Evolutionary conservation across 78 protist species (phyloP).

Genomic region (Cavenderia fasciculata): DNA sequence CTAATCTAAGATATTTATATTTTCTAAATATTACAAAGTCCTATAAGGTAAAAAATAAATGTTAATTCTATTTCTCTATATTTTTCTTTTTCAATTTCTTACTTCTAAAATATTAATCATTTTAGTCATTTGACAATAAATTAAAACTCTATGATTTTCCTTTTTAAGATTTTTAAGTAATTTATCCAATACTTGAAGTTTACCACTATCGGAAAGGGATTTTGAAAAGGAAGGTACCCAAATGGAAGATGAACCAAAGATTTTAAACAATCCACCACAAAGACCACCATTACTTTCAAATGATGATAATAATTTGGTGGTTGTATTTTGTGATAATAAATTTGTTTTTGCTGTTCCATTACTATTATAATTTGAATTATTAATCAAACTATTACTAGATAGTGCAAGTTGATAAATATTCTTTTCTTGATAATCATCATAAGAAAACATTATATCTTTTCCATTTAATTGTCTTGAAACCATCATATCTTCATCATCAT

Average conservation of each 20-base stretch:
- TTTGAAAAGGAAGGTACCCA: slow-evolving; percentile 74
- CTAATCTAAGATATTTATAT: slow-evolving; percentile 89
- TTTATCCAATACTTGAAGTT: slow-evolving; percentile 83
- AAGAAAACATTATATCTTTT: too few relatives aligned
- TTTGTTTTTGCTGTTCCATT: too few relatives aligned
- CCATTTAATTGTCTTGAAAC: too few relatives aligned
- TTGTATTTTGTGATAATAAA: too few relatives aligned
- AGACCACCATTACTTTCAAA: slow-evolving; percentile 11
- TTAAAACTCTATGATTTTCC: slow-evolving; percentile 91
- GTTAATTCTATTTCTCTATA: background rate
- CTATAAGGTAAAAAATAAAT: background rate
- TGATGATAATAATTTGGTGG: background rate
- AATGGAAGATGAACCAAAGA: slow-evolving; percentile 58
- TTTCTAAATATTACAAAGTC: slow-evolving; percentile 76
- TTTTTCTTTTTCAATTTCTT: background rate
- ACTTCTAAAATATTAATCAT: slow-evolving; percentile 93
- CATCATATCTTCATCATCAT: too few relatives aligned
- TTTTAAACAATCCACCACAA: slow-evolving; percentile 2
- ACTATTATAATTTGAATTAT: too few relatives aligned
- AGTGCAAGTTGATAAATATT: too few relatives aligned
- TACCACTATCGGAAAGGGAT: slow-evolving; percentile 82
- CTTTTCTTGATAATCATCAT: too few relatives aligned
- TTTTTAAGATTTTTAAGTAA: slow-evolving; percentile 73
- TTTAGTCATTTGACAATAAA: slow-evolving; percentile 95
- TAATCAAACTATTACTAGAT: too few relatives aligned